Percentiles rank a stretch among this genome's conserved stretches.
Evolutionary conservation across 495 filamentous ascomycete genomes (phyloP).

Genomic region (Penicillium pancosmium): DNA sequence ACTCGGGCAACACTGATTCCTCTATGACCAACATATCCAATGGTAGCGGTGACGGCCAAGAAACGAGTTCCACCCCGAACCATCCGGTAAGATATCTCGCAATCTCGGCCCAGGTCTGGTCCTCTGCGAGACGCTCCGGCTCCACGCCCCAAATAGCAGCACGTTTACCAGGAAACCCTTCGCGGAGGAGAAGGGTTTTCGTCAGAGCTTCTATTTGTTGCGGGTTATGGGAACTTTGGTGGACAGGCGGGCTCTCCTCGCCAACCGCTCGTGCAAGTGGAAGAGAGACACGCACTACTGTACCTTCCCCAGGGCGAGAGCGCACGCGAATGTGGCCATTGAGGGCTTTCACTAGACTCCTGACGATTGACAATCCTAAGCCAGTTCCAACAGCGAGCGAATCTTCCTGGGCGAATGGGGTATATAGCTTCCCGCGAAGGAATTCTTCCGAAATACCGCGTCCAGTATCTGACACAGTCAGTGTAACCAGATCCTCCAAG

Average conservation of each 20-base stretch:
- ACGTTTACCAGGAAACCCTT: slow-evolving; percentile 28
- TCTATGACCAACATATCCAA: slow-evolving; percentile 48
- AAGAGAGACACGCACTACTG: slow-evolving; percentile 52
- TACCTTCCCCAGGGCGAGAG: slow-evolving; percentile 53
- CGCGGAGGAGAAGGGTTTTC: slow-evolving; percentile 32
- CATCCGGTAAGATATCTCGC: slow-evolving; percentile 43
- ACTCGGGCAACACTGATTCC: slow-evolving; percentile 34
- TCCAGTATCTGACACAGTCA: slow-evolving; percentile 68
- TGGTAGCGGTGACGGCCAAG: slow-evolving; percentile 31
- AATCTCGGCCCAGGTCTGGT: slow-evolving; percentile 28
- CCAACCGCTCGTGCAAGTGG: slow-evolving; percentile 42
- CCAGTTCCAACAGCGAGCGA: slow-evolving; percentile 58
- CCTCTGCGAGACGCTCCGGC: slow-evolving; percentile 14
- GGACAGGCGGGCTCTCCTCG: slow-evolving; percentile 29
- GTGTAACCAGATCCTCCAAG: slow-evolving; percentile 41
- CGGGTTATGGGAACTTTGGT: slow-evolving; percentile 15
- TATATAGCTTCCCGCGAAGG: slow-evolving; percentile 68
- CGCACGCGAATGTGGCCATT: slow-evolving; percentile 55
- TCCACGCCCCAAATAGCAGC: slow-evolving; percentile 34
- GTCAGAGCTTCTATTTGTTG: slow-evolving; percentile 28
- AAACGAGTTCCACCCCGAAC: slow-evolving; percentile 47
- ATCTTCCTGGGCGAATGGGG: slow-evolving; percentile 78
- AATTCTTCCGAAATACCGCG: slow-evolving; percentile 76
- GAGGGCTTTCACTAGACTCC: slow-evolving; percentile 56
- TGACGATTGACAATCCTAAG: slow-evolving; percentile 55